Base-by-base conservation (phyloP, 495 filamentous ascomycete species). In the Aspergillus sclerotioniger region DNA sequence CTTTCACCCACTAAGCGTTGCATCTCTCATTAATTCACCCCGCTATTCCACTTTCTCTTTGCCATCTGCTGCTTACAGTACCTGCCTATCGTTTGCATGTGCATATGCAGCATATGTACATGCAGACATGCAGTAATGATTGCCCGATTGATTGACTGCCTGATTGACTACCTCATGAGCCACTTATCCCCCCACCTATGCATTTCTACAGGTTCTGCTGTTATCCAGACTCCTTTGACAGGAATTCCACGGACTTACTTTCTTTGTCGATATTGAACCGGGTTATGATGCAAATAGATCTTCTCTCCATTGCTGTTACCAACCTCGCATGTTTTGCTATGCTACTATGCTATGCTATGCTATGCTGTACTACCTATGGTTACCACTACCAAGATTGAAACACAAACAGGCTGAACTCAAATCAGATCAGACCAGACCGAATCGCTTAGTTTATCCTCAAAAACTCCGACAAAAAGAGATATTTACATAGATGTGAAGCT, bases 231-330 rank as follows among this genome's bases (percentile, higher is more conserved):
- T 41, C 47, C 47, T 50, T 50, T 50, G 47, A 50, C 25, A 50
- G 47, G 47, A 50, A 25, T 25, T 5, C 13, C 47, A 28, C 15
- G 13, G 5, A 7, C 20, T 31, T 50, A 12, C 16, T 32, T 50
- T 31, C 13, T 8, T 28, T 49, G 46, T 49, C 21, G 46, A 49
- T 28, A 17, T 50, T 50, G 28, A 50, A 41, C 13, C 3, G 31
- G 47, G 47, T 28, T 31, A 50, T 32, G 28, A 17, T n/a, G 17
- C 25, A 50, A 50, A 50, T 50, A 50, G 47, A 50, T 28, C 9
- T 17, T 21, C n/a, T 28, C 6, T 28, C 31, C 10, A 29, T 6
- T 25, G 25, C 25, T 25, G 25, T 25, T 25, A 25, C 25, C 25
- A 25, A 5, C 25, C 25, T 25, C 25, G 25, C 25, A 25, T 25